phyloP scores from a whole-genome alignment of 306 rosid species.

The Leucaena leucocephala region DNA sequence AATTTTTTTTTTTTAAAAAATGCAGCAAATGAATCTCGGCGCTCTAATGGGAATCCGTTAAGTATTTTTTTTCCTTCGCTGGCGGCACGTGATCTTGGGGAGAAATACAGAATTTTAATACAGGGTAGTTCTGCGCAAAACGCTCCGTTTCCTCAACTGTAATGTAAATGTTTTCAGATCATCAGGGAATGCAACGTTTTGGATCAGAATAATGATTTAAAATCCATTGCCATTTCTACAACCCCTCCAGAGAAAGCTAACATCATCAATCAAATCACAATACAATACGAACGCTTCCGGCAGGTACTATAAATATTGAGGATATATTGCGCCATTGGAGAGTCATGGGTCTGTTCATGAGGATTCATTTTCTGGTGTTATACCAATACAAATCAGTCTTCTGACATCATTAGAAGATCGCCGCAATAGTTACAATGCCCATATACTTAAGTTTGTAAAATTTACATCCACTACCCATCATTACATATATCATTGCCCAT shows the following conservation, averaged over 20 bases:
- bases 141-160: too few species aligned
- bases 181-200: neutral
- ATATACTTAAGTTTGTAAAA: conserved; percentile 51
- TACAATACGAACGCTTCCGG: neutral
- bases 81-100: too few species aligned
- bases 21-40: too few species aligned
- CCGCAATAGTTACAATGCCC: conserved; percentile 45
- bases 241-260: neutral
- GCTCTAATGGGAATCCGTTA: too few species aligned
- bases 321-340: neutral
- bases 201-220: neutral
- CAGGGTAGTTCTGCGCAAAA: too few species aligned
- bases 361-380: conserved; percentile 49
- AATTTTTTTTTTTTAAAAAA: too few species aligned
- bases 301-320: neutral
- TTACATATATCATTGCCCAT: conserved; percentile 56
- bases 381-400: conserved; percentile 53
- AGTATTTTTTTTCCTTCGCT: too few species aligned
- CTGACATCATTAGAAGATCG: conserved; percentile 38
- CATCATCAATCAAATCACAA: neutral
- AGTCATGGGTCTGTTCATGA: conserved; percentile 27
- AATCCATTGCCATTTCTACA: neutral
- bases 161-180: too few species aligned
- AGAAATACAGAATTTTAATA: too few species aligned
- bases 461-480: conserved; percentile 58